Conservation (phyloP, 208 protist genomes). For the Lotmaria passim region DNA sequence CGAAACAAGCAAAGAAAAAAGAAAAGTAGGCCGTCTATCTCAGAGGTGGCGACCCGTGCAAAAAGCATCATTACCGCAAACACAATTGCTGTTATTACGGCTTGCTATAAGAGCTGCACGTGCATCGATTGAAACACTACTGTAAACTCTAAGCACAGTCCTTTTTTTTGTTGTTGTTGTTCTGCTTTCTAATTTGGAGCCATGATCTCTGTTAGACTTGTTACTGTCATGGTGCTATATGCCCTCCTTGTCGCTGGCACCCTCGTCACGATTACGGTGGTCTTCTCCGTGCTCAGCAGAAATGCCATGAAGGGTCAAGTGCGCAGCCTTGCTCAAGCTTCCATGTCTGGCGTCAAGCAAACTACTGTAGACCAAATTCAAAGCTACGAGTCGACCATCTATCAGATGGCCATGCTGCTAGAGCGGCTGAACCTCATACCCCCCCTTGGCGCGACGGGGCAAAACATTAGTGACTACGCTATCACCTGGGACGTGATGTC, state of each 20-base stretch:
- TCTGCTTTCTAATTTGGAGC: too few relatives aligned
- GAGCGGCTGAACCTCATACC: background rate
- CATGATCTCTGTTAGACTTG: slow-evolving; percentile 10
- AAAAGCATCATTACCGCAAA: too few relatives aligned
- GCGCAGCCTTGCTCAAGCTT: background rate
- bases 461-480: slow-evolving; percentile 1
- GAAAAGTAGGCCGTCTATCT: too few relatives aligned
- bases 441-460: background rate
- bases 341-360: slow-evolving; percentile 2
- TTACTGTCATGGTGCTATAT: slow-evolving; percentile 3
- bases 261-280: slow-evolving; percentile 18
- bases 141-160: background rate
- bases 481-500: slow-evolving; percentile 1
- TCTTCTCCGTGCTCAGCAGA: slow-evolving; percentile 11
- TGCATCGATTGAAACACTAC: too few relatives aligned
- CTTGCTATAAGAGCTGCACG: too few relatives aligned
- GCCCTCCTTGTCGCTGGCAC: background rate
- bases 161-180: background rate
- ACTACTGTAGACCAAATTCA: background rate
- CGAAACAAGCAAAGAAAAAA: too few relatives aligned
- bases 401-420: slow-evolving; percentile 5
- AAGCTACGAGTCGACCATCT: background rate
- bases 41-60: too few relatives aligned
- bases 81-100: too few relatives aligned
- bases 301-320: slow-evolving; percentile 8